phyloP scores from a whole-genome alignment of 257 asterid genomes.

The Eucommia ulmoides region DNA sequence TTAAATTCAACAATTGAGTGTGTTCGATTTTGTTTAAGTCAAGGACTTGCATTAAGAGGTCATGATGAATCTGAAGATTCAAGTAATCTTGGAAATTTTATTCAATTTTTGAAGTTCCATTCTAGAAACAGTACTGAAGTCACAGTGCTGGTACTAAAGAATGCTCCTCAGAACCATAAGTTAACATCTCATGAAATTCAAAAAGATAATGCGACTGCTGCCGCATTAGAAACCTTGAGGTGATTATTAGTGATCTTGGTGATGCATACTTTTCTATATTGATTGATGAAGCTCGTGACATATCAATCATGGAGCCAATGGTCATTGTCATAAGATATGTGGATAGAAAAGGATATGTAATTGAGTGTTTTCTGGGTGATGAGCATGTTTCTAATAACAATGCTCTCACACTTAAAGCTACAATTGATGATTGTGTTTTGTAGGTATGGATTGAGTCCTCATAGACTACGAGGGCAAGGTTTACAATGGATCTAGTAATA shows the following conservation, averaged over 20 bases:
- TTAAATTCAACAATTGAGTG: background rate
- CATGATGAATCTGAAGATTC: background rate
- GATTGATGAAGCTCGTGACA: slow-evolving; percentile 3
- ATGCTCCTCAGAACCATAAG: background rate
- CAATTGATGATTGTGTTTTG: background rate
- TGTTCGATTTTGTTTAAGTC: background rate
- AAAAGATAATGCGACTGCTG: background rate
- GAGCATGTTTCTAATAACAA: background rate
- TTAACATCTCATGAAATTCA: background rate
- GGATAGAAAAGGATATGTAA: background rate
- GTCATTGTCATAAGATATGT: background rate
- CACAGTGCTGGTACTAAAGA: background rate
- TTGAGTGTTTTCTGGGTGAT: background rate
- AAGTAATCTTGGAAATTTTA: background rate
- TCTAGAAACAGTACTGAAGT: background rate
- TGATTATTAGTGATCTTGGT: background rate
- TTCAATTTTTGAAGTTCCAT: background rate
- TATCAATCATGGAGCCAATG: background rate
- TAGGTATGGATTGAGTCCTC: background rate
- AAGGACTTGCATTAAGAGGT: background rate
- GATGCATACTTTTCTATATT: background rate
- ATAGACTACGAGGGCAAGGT: background rate
- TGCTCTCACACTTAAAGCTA: background rate
- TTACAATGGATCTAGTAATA: background rate
- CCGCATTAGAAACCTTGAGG: background rate